Base-by-base conservation (phyloP, 2,329 filamentous ascomycete genomes). In the Colletotrichum sp. region DNA sequence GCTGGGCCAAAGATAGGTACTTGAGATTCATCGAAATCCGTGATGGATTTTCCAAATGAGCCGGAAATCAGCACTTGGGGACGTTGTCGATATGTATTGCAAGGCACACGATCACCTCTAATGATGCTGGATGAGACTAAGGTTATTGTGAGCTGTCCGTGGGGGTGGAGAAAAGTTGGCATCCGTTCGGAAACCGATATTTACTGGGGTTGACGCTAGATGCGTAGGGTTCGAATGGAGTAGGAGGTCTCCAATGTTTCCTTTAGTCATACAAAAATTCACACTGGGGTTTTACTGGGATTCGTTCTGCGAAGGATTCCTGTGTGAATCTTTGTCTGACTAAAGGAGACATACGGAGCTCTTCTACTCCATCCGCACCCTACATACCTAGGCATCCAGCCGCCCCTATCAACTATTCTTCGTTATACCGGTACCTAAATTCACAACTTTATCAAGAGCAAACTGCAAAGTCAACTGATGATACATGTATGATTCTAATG, bases 1-100 rank as follows among this genome's bases (percentile, higher is more conserved):
- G 86, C 24, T 87, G 86, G 87, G 91, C 90, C 6, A 82, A 85
- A 66, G 80, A 80, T 24, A 82, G 87, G 70, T 90, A 90, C 75
- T 79, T 84, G 65, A 83, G 84, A 30, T 90, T 89, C 77, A 79
- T 90, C 34, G 84, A 85, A 71, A 87, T 89, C 77, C 85, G 89
- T 34, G 88, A 90, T 78, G 85, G 86, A 13, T 76, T 76, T 21
- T 73, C 74, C 5, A 76, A 74, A 65, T 76, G 49, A 18, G 15
- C 13, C 18, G 28, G 12, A 30, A 24, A 12, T 21, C 16, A 18
- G 6, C 9, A 44, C 18, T 44, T n/a, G n/a, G 18, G 10, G 10
- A 21, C 44, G 7, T 21, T 7, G n/a, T 49, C 44, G 4, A 12
- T 7, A 21, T 12, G 44, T 3, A 13, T 2, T n/a, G 10, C 44